These are phyloP conservation scores for Psilocybe cubensis DNA, from an alignment of 768 basidiomycete species.

Conservation along the genomic window DNA sequence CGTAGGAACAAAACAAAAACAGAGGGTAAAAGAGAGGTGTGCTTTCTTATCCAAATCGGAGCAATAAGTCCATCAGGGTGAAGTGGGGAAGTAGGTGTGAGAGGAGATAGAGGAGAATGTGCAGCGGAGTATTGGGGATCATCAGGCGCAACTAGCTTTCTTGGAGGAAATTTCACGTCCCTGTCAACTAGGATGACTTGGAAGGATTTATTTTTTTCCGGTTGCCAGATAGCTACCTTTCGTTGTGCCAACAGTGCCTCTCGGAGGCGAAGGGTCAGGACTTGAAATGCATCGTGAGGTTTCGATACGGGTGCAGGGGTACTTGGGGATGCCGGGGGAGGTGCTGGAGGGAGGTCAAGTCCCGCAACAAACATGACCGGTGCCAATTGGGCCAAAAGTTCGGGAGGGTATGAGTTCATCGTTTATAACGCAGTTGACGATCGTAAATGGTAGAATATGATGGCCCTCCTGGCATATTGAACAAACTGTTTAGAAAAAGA, in stretches of 20 bases:
- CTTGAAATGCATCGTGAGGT: slow-evolving; percentile 61
- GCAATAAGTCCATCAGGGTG: slow-evolving; percentile 96
- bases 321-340: slow-evolving; percentile 25
- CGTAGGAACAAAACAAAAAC: slow-evolving; percentile 93
- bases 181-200: slow-evolving; percentile 86
- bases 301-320: slow-evolving; percentile 30
- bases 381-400: slow-evolving; percentile 85
- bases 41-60: slow-evolving; percentile 98
- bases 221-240: slow-evolving; percentile 71
- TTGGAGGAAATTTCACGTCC: slow-evolving; percentile 83
- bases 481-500: not conserved
- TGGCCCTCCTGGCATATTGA: not conserved
- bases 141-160: slow-evolving; percentile 69
- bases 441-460: not conserved
- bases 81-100: slow-evolving; percentile 86
- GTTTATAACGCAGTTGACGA: not conserved
- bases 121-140: slow-evolving; percentile 58
- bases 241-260: slow-evolving; percentile 69
- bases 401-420: slow-evolving; percentile 94
- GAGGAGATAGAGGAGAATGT: slow-evolving; percentile 93
- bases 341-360: slow-evolving; percentile 48
- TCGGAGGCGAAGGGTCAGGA: slow-evolving; percentile 64
- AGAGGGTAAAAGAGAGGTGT: slow-evolving; percentile 87
- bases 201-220: slow-evolving; percentile 74
- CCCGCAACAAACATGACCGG: slow-evolving; percentile 97